Evolutionary conservation across 164 flowering plant genomes (phyloP), one percentile per base, ranked within the genome.

Genomic region (Magnolia sinica): DNA sequence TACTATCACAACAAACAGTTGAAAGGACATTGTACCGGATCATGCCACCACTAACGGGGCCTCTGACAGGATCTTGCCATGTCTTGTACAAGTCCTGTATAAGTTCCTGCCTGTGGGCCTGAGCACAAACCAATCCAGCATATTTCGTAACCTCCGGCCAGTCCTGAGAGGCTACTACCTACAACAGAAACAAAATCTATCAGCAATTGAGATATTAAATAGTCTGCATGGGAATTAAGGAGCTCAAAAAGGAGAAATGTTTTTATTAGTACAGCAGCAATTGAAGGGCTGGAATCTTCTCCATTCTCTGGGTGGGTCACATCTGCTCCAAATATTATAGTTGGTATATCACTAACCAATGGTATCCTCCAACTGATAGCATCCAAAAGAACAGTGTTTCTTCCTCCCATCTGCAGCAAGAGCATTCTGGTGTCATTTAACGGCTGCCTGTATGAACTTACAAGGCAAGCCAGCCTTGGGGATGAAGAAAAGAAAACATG

Each of bases 281-380:
- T 90, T 6, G 96, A 92, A 27, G 96, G 96, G 81, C 96, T 90
- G 13, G 91, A 88, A 64, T 90, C 96, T 81, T 92, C 96, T 67
- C 94, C 96, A 76, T 88, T 89, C 76, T 92, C 92, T 11, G 96
- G 96, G 77, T 92, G 96, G 23, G 96, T 92, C 74, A 92, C 96
- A 84, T 92, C 96, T 22, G 96, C 96, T 51, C 96, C 96, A 81
- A 92, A 92, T 80, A 92, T 92, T 72, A 92, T 92, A 69, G 96
- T 92, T 19, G 96, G 96, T 74, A 89, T 89, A 79, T 92, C 96
- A 83, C 94, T 88, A 74, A 92, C 96, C 74, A 92, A 82, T 0
- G 96, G 96, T 72, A 92, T 92, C 70, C 89, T 86, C 83, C 96
- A 89, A 74, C 91, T 89, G 20, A 92, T 82, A 31, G 96, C 96